Conservation (phyloP, 805 yeast species). For the Lipomyces spencermartinsiae region DNA sequence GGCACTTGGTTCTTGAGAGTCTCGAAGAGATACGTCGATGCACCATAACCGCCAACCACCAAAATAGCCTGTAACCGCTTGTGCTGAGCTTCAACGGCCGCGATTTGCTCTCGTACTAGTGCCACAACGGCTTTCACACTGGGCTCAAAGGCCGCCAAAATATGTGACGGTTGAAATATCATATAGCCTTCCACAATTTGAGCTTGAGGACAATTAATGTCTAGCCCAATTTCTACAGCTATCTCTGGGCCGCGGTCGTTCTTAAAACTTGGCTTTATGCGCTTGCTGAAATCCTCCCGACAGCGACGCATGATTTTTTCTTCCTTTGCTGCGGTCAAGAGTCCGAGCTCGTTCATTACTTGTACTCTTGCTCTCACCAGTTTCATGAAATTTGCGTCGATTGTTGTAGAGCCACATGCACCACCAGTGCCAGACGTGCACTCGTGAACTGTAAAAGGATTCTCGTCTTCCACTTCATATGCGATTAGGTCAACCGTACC, state of each 20-base stretch:
- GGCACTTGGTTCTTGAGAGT: slow-evolving; percentile 22
- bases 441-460: slow-evolving; percentile 33
- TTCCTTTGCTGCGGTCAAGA: slow-evolving; percentile 3
- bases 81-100: slow-evolving; percentile 13
- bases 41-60: slow-evolving; percentile 37
- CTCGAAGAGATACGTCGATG: slow-evolving; percentile 28
- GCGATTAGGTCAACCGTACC: slow-evolving; percentile 38
- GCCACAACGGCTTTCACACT: slow-evolving; percentile 17
- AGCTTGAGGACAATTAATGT: slow-evolving; percentile 13
- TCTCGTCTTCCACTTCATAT: slow-evolving; percentile 33
- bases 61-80: slow-evolving; percentile 23
- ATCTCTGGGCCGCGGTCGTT: slow-evolving; percentile 13
- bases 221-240: slow-evolving; percentile 23
- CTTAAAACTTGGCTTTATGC: slow-evolving; percentile 19
- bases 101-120: slow-evolving; percentile 32
- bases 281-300: slow-evolving; percentile 13
- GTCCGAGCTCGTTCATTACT: neutral
- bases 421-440: slow-evolving; percentile 35
- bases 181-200: slow-evolving; percentile 23
- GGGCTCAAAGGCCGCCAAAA: slow-evolving; percentile 26
- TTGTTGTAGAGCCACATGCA: slow-evolving; percentile 28
- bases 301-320: slow-evolving; percentile 23
- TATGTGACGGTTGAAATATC: slow-evolving; percentile 24
- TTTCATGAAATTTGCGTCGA: slow-evolving; percentile 18
- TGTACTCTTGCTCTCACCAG: slow-evolving; percentile 2